Evolutionary conservation across 306 rosid genomes (phyloP).

Genomic region (Chamaecrista fasciculata): DNA sequence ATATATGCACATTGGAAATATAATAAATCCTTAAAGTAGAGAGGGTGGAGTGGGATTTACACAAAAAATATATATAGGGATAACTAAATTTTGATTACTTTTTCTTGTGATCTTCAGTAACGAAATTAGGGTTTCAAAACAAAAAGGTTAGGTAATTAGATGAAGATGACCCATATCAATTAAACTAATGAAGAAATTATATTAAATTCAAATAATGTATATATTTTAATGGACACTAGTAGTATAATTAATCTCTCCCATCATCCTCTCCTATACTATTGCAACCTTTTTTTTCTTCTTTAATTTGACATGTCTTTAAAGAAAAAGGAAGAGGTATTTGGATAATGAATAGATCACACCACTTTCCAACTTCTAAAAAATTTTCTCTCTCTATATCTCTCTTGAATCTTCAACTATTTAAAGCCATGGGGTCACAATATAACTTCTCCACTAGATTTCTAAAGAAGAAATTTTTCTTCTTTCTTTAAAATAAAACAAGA

Average conservation of each 20-base stretch:
- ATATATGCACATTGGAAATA: neutral
- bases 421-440: constrained; percentile 35
- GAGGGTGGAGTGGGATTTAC: neutral
- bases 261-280: constrained; percentile 21
- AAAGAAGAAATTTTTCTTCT: neutral
- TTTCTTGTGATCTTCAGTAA: neutral
- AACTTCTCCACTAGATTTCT: constrained; percentile 46
- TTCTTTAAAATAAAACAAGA: constrained; percentile 1
- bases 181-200: neutral
- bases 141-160: constrained; percentile 24
- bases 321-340: constrained; percentile 22
- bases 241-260: neutral
- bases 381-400: neutral
- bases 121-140: neutral
- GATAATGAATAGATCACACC: constrained; percentile 42
- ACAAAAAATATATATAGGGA: no score
- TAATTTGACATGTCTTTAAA: constrained; percentile 28
- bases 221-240: constrained; percentile 8
- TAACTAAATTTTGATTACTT: neutral
- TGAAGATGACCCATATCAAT: constrained; percentile 5
- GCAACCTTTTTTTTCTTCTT: constrained; percentile 40
- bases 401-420: constrained; percentile 42
- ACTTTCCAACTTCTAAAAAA: neutral
- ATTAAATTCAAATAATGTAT: no score
- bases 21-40: neutral